phyloP scores from a whole-genome alignment of 345 rosid genomes.

The Hirschfeldia incana region DNA sequence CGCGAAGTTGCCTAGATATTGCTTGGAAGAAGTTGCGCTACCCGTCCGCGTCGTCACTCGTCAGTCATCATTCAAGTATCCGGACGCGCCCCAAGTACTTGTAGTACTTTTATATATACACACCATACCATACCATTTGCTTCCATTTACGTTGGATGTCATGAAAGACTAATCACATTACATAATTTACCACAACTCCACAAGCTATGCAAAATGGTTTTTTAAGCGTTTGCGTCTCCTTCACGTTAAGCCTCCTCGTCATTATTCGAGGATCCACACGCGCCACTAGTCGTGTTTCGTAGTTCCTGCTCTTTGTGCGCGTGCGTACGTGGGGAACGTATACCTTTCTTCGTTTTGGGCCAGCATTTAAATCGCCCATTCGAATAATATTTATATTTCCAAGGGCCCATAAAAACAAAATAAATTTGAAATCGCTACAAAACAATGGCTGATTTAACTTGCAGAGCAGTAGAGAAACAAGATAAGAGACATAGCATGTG shows the following conservation, averaged over 20 bases:
- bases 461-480: background rate
- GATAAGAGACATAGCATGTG: slow-evolving; percentile 29
- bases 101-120: too few relatives aligned
- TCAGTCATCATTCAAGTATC: too few relatives aligned
- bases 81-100: too few relatives aligned
- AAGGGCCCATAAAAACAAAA: background rate
- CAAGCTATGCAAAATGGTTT: too few relatives aligned
- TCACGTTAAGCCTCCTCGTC: background rate
- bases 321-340: background rate
- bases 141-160: background rate
- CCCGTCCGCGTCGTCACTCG: too few relatives aligned
- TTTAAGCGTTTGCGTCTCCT: background rate
- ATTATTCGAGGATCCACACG: background rate
- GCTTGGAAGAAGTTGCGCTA: too few relatives aligned
- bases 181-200: background rate
- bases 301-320: background rate
- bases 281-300: slow-evolving; percentile 2
- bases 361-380: slow-evolving; percentile 5
- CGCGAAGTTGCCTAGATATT: too few relatives aligned
- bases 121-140: background rate
- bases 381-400: background rate
- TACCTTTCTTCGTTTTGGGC: slow-evolving; percentile 1
- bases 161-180: background rate
- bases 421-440: background rate
- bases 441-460: background rate